phyloP scores from a whole-genome alignment of 345 rosid genomes.

The Citropsis articulata region DNA sequence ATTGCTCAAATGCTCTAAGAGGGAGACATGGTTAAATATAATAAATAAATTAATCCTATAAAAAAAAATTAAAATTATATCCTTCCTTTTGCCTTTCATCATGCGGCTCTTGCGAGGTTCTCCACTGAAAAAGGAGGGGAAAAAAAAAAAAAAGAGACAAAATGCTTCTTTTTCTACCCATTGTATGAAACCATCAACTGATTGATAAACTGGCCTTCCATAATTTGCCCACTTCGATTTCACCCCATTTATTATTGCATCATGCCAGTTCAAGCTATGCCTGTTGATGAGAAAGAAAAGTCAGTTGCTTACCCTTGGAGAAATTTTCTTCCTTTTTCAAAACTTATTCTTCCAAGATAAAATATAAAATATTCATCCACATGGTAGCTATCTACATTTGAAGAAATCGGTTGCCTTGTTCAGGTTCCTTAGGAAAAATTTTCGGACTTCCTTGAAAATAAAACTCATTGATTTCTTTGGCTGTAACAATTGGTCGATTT shows the following conservation, averaged over 20 bases:
- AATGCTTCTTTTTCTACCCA: not conserved
- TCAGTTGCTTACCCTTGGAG: not conserved
- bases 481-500: constrained; percentile 2
- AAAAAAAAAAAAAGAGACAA: not conserved
- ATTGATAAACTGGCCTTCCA: not conserved
- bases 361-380: too few relatives aligned
- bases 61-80: not conserved
- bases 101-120: not conserved
- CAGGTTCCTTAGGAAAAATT: not conserved
- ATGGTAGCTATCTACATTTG: not conserved
- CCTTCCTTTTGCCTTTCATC: not conserved
- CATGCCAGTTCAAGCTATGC: not conserved
- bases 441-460: not conserved
- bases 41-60: not conserved
- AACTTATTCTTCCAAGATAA: not conserved
- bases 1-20: not conserved
- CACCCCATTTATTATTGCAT: not conserved
- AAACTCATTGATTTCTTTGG: constrained; percentile 14
- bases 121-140: not conserved
- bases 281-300: not conserved
- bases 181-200: not conserved
- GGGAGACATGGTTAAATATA: not conserved
- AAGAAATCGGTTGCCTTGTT: not conserved
- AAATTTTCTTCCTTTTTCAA: not conserved
- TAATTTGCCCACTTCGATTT: not conserved